Evolutionary conservation across 495 filamentous ascomycete species (phyloP), one percentile per base, ranked within the genome.

Genomic region (Lindgomyces ingoldianus): DNA sequence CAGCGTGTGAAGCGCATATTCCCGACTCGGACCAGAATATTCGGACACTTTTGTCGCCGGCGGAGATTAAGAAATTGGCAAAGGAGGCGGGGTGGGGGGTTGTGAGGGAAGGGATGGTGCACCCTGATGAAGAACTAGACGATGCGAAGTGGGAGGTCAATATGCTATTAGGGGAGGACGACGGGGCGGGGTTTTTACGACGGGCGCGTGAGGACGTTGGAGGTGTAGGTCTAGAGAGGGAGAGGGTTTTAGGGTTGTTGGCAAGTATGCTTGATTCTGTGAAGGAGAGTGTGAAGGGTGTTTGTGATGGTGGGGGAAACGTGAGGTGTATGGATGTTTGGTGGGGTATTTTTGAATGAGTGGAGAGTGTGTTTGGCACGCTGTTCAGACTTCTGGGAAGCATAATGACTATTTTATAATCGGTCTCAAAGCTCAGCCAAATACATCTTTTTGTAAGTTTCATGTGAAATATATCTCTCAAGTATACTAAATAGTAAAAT

Each of bases 1-100:
- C 62, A 19, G 39, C 56, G 12, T 65, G 45, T 33, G 62, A 65
- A 21, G 45, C 55, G 36, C 47, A 65, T 27, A 60, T 52, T n/a
- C 33, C 24, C 3, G 22, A 41, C 27, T 44, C 22, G 3, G 62
- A 60, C 33, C 16, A 53, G 49, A 60, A 65, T 22, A 60, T 65
- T 18, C 55, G 56, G 2, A 52, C 44, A 18, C 26, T 26, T 4
- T 1, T 59, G 4, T 26, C 46, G 2, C 62, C 62, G 21, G 22
- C 14, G 6, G 22, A 1, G 18, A 53, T 60, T n/a, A 59, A 44
- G n/a, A 39, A 33, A 25, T 12, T 65, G 9, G 62, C 62, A 1
- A 11, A 1, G 22, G 55, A 45, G 10, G 42, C 54, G 22, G 49
- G 62, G 36, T 65, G 56, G 62, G 19, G 4, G 33, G 8, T 60